Conservation (phyloP, 2,329 filamentous ascomycete species). For the Fusarium buharicum region DNA sequence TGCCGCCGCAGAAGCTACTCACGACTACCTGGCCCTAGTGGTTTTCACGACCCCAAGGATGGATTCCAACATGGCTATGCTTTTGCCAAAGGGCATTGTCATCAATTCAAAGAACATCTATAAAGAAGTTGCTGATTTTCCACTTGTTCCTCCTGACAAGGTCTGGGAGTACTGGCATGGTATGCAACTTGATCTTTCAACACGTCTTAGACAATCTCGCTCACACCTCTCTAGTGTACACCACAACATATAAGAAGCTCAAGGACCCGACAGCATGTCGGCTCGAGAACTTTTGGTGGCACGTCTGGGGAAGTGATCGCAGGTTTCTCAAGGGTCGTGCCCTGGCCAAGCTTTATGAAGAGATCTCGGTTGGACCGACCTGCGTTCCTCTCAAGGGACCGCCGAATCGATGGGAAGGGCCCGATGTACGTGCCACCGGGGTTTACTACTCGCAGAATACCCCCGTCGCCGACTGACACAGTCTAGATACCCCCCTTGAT, state of each 20-base stretch:
- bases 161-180: slow-evolving; percentile 68
- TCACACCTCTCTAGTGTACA: slow-evolving; percentile 61
- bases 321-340: slow-evolving; percentile 62
- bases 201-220: slow-evolving; percentile 14
- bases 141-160: slow-evolving; percentile 62
- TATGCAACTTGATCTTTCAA: slow-evolving; percentile 47
- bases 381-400: slow-evolving; percentile 66
- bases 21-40: slow-evolving; percentile 12
- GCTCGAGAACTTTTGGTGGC: slow-evolving; percentile 74
- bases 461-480: slow-evolving; percentile 25
- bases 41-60: slow-evolving; percentile 37
- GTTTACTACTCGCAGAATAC: slow-evolving; percentile 1
- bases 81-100: slow-evolving; percentile 68
- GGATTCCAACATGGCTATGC: slow-evolving; percentile 54
- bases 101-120: slow-evolving; percentile 64
- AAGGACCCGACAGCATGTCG: slow-evolving; percentile 71
- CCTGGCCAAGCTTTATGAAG: slow-evolving; percentile 65
- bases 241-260: slow-evolving; percentile 67
- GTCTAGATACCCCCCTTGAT: slow-evolving; percentile 46
- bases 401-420: slow-evolving; percentile 63
- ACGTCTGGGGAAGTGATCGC: slow-evolving; percentile 70
- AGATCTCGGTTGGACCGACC: slow-evolving; percentile 68
- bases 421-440: slow-evolving; percentile 54
- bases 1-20: slow-evolving; percentile 8
- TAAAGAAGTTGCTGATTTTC: slow-evolving; percentile 63